These are phyloP conservation scores for Penicillium tannophilum DNA, from an alignment of 495 filamentous ascomycete species.

Conservation along the genomic window DNA sequence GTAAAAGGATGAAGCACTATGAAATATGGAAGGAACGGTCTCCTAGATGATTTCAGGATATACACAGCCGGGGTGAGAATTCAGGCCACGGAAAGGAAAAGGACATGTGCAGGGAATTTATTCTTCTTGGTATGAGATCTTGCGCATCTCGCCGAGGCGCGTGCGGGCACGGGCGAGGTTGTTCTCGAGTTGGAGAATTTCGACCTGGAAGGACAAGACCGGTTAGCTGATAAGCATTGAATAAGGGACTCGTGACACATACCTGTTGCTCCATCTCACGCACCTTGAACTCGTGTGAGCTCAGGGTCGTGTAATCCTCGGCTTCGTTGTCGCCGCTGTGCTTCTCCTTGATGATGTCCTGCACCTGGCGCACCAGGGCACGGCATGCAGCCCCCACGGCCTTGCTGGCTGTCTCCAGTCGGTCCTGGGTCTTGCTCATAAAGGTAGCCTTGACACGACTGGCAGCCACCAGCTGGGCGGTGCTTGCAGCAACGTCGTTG, in stretches of 20 bases:
- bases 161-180: slow-evolving; percentile 75
- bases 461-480: slow-evolving; percentile 94
- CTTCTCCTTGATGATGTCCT: slow-evolving; percentile 86
- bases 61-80: slow-evolving; percentile 2
- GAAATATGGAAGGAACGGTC: neutral
- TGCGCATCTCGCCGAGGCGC: slow-evolving; percentile 95
- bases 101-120: slow-evolving; percentile 19
- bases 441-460: slow-evolving; percentile 96
- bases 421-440: slow-evolving; percentile 94
- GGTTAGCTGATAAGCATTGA: slow-evolving; percentile 16
- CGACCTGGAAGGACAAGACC: slow-evolving; percentile 64
- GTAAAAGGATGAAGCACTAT: neutral
- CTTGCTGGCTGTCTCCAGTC: slow-evolving; percentile 87
- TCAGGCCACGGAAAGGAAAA: neutral
- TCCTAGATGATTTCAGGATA: slow-evolving; percentile 5
- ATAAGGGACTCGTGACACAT: slow-evolving; percentile 35
- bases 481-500: slow-evolving; percentile 94
- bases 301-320: slow-evolving; percentile 84
- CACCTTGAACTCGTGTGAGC: slow-evolving; percentile 95
- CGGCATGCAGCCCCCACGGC: slow-evolving; percentile 89
- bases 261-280: slow-evolving; percentile 99
- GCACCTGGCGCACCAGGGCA: slow-evolving; percentile 86
- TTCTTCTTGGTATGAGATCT: slow-evolving; percentile 95
- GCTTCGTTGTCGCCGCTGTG: slow-evolving; percentile 73
- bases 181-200: slow-evolving; percentile 96